Evolutionary conservation across 192 early-diverging fungal genomes (phyloP), one percentile per base, ranked within the genome.

Genomic region (Gryganskiella cystojenkinii): DNA sequence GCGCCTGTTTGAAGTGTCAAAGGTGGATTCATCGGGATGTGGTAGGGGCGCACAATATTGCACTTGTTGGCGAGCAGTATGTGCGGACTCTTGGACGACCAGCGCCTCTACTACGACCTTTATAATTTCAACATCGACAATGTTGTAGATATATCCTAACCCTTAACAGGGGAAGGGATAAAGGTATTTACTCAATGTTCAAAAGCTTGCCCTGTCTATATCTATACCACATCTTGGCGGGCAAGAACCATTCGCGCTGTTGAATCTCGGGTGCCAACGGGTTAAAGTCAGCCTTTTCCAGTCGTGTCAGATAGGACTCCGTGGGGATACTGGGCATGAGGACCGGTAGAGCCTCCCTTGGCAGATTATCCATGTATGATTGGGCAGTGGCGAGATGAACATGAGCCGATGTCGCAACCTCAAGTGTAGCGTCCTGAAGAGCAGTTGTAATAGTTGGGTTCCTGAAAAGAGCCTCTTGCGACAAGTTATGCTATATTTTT

Each of bases 201-300:
- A 68, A 80, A 28, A 88, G 67, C 11, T 58, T 55, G 11, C 65
- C 62, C 22, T 74, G 85, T 46, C 84, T 61, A 43, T 82, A 85
- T 5, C 79, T 65, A 44, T 72, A 85, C 91, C 91, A 94, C 30
- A 94, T 51, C 52, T 67, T 61, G 5, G 85, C 85, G 10, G 89
- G 89, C 14, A 93, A 42, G 57, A 78, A 84, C 90, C 90, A 91
- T 37, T 85, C 85, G 24, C 87, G 87, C n/a, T 81, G 85, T 51
- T 86, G 87, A 13, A 95, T 81, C 13, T 81, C 70, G 6, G 81
- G 81, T 50, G 96, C 90, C 81, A 96, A 95, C 0, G 93, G 74
- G 69, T 98, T 88, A 67, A 98, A 98, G 49, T 96, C 86, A 27
- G 63, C 83, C 55, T 82, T 79, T 72, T 98, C 93, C 14, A 98